Percentiles rank a stretch among this genome's conserved stretches.
phyloP scores from a whole-genome alignment of 495 filamentous ascomycete species.

The Penicillium cosmopolitanum region DNA sequence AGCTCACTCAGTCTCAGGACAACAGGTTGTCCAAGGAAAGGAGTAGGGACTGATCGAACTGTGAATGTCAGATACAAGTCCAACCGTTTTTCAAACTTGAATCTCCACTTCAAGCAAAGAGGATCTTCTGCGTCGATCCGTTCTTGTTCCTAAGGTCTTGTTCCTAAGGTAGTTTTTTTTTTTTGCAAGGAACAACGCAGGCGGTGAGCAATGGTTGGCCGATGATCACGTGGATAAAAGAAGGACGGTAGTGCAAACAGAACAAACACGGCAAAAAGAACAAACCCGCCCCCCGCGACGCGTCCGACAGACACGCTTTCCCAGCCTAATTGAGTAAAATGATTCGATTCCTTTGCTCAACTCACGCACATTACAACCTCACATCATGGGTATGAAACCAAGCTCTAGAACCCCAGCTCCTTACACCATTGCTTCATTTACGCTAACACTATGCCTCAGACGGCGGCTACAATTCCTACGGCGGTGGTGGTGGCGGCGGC shows the following conservation, averaged over 20 bases:
- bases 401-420: not conserved
- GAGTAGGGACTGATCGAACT: not conserved
- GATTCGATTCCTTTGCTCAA: slow-evolving; percentile 18
- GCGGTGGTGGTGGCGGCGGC: slow-evolving; percentile 63
- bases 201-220: slow-evolving; percentile 38
- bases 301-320: slow-evolving; percentile 46
- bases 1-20: slow-evolving; percentile 7
- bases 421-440: not conserved
- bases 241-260: not conserved
- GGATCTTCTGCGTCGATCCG: slow-evolving; percentile 11
- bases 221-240: not conserved
- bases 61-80: not conserved
- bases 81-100: slow-evolving; percentile 12
- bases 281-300: slow-evolving; percentile 47
- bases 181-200: no score
- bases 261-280: slow-evolving; percentile 40
- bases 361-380: slow-evolving; percentile 12
- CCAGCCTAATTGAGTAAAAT: slow-evolving; percentile 48
- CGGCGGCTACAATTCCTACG: slow-evolving; percentile 45
- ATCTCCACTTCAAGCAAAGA: slow-evolving; percentile 14
- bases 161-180: no score
- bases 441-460: slow-evolving; percentile 26
- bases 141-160: no score
- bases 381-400: slow-evolving; percentile 37
- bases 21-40: not conserved